Evolutionary conservation across 73 alveolate genomes (phyloP), one percentile per base, ranked within the genome.

Genomic region (Paramecium biaurelia): DNA sequence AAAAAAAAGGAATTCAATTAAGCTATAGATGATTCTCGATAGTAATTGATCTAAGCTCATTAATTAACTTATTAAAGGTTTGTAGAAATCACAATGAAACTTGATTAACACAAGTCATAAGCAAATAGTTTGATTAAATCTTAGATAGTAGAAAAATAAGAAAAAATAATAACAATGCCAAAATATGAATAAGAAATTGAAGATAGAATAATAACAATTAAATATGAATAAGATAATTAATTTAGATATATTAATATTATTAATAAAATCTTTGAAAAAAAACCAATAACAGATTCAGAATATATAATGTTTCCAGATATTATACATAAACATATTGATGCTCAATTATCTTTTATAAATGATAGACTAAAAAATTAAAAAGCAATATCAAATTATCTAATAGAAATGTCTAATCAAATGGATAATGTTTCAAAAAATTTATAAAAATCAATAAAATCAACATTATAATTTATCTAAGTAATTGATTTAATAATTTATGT

Each of bases 311-410:
- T 41, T 79, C 90, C 90, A 30, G 90, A 79, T 23, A 20, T 42
- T 4, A 24, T 79, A 21, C 90, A 79, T 24, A 79, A 79, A 45
- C 90, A 79, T 79, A 34, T 79, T 18, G 90, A 79, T 43, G 72
- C 34, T 23, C 15, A 43, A 79, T 79, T 79, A 12, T 10, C 14
- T 3, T 10, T 79, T 43, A 47, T 79, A 23, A 45, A 45, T 23
- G 90, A 79, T 43, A 79, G 90, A 42, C n/a, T 79, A 5, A 79
- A 79, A 34, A 79, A 79, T 79, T 18, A 30, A 26, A 41, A 79
- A 24, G n/a, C 37, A 0, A 30, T 79, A 47, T 26, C 72, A 24
- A 14, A 2, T n/a, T 43, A 24, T 18, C 41, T 79, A 7, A 12
- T 15, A 11, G 90, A 79, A 24, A 11, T 79, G 11, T 38, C 90